Base-by-base conservation (phyloP, 768 basidiomycete species). In the Lactarius vividus region DNA sequence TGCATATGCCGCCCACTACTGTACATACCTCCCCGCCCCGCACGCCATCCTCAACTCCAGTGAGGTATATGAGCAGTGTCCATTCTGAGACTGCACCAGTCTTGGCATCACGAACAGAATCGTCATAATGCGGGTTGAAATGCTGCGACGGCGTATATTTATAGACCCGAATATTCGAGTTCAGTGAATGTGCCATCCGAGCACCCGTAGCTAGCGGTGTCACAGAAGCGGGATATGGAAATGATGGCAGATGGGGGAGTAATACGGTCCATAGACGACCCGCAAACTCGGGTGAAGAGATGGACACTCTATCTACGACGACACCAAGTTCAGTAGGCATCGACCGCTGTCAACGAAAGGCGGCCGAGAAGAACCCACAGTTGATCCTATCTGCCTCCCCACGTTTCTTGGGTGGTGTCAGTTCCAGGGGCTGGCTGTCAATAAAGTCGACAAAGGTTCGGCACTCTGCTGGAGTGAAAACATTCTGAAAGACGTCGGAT, bases 81-180 rank as follows among this genome's bases (percentile, higher is more conserved):
- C 91, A 92, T 73, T 91, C 88, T 39, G 87, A 89, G 72, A 82
- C 84, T 1, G 82, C 80, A 4, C 86, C 86, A 8, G 87, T 86
- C 59, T 78, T 71, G 4, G 80, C 63, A 72, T 89, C 88, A 9
- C 80, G 79, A 31, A 88, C 84, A 23, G 85, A 84, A 71, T 89
- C 89, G 68, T 92, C 89, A 70, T 91, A 92, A 73, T 91, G 90
- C 16, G 85, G 83, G 26, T 88, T 88, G 74, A 92, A 91, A 75
- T 86, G 83, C 67, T 88, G 87, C 0, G 79, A 79, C 29, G 83
- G 76, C 3, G 80, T 79, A 72, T 90, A 91, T 69, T 86, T 86
- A 74, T 91, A 91, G 66, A 91, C 74, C 33, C 91, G 79, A 37
- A 92, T 91, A 72, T 91, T 91, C 2, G 87, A 82, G 74, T 91